These are phyloP conservation scores for apple (Malus domestica) DNA, from an alignment of 306 rosid genomes.

Conservation along the genomic window DNA sequence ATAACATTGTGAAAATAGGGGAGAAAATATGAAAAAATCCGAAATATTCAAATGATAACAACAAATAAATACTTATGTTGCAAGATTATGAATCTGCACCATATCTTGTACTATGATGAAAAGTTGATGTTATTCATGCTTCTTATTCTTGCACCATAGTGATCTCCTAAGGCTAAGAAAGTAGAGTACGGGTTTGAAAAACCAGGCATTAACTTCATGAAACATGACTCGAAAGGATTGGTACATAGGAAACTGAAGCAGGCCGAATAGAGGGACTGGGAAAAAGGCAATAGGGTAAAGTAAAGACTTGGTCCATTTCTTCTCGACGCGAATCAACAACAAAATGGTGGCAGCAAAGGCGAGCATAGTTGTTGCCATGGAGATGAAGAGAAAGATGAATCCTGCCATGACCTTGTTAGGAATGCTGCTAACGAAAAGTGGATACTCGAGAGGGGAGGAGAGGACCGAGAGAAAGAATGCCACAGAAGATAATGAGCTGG, in stretches of 20 bases:
- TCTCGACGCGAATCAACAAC: conserved; percentile 3
- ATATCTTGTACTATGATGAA: background rate
- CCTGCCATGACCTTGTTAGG: conserved; percentile 21
- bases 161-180: background rate
- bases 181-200: background rate
- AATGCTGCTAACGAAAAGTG: conserved; percentile 7
- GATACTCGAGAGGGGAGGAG: conserved; percentile 22
- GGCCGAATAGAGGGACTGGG: background rate
- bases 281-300: conserved; percentile 19
- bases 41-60: too few species aligned
- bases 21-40: too few species aligned
- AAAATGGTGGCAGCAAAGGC: conserved; percentile 30
- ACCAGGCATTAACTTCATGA: background rate
- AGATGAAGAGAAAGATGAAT: conserved; percentile 22
- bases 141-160: too few species aligned
- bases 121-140: background rate
- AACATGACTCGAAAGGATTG: background rate
- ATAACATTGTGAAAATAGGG: too few species aligned
- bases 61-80: background rate
- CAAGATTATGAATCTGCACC: too few species aligned
- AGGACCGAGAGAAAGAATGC: conserved; percentile 38
- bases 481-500: conserved; percentile 26
- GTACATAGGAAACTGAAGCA: background rate
- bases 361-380: conserved; percentile 24
- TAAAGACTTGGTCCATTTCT: conserved; percentile 9